Percentiles rank a stretch among this genome's conserved stretches.
These are phyloP conservation scores for Ganoderma lucidum DNA, from an alignment of 1,284 basidiomycete genomes.

Conservation along the genomic window DNA sequence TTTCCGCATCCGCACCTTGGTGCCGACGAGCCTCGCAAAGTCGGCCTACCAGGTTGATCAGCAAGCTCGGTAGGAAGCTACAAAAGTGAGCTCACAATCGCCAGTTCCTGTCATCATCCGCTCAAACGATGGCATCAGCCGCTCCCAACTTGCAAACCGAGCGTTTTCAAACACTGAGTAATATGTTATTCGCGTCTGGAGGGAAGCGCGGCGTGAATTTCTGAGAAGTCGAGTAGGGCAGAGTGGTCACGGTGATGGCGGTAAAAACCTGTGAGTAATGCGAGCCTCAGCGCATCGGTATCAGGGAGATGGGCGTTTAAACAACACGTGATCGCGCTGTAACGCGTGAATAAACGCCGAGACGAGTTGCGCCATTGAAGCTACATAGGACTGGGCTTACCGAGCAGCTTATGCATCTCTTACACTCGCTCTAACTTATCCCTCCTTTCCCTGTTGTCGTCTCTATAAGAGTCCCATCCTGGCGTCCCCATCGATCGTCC, in stretches of 20 bases:
- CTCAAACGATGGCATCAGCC: neutral
- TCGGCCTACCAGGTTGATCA: too few relatives aligned
- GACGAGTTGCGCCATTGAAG: slow-evolving; percentile 21
- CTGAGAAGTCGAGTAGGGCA: neutral
- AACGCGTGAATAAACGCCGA: slow-evolving; percentile 16
- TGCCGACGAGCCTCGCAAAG: too few relatives aligned
- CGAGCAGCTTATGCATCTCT: slow-evolving; percentile 20
- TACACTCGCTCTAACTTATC: slow-evolving; percentile 11
- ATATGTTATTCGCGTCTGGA: neutral
- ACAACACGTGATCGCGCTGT: slow-evolving; percentile 28
- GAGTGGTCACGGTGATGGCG: neutral
- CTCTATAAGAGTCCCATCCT: slow-evolving; percentile 26
- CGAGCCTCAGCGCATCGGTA: neutral
- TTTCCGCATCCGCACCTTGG: too few relatives aligned
- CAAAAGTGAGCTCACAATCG: too few relatives aligned
- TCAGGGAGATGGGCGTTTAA: neutral
- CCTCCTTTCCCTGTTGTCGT: neutral
- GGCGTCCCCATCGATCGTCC: slow-evolving; percentile 33
- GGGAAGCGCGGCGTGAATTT: neutral
- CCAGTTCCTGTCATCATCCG: too few relatives aligned
- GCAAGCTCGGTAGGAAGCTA: too few relatives aligned
- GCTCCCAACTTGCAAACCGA: neutral
- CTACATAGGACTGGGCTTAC: neutral
- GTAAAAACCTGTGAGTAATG: neutral
- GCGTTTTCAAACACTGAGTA: neutral